These are phyloP conservation scores for Trichoderma pleuroti DNA, from an alignment of 2,329 filamentous ascomycete genomes.

Conservation along the genomic window DNA sequence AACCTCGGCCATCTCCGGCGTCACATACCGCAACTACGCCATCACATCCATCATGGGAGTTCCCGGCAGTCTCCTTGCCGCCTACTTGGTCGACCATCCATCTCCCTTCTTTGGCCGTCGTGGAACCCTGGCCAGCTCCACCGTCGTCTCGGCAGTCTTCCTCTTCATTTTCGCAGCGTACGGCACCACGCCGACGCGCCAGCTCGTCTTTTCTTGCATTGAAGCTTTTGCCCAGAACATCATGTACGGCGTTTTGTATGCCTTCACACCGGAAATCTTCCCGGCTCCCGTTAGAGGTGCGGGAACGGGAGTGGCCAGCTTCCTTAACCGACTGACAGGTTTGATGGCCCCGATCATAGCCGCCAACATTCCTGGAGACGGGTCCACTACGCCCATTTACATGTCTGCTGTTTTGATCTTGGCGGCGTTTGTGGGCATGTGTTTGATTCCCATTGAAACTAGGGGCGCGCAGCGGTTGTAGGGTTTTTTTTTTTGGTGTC, in stretches of 20 bases:
- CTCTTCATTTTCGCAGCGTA: conserved; percentile 64
- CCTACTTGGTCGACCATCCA: conserved; percentile 64
- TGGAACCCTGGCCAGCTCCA: conserved; percentile 66
- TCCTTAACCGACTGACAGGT: conserved; percentile 65
- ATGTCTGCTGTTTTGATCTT: conserved; percentile 55
- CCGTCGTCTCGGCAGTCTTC: conserved; percentile 64
- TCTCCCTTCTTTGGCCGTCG: conserved; percentile 64
- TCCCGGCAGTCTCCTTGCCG: conserved; percentile 71
- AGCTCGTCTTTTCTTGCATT: conserved; percentile 64
- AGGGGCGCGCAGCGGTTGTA: conserved; percentile 56
- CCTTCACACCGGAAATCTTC: conserved; percentile 75
- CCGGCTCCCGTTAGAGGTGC: conserved; percentile 68
- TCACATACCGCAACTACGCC: conserved; percentile 74
- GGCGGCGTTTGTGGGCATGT: conserved; percentile 57
- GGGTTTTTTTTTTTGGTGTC: conserved; percentile 15
- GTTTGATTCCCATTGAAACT: conserved; percentile 61
- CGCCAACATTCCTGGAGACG: conserved; percentile 55
- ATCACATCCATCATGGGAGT: conserved; percentile 75
- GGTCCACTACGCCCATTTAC: conserved; percentile 55
- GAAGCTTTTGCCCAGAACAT: conserved; percentile 72
- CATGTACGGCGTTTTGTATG: conserved; percentile 74
- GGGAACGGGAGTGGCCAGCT: conserved; percentile 68
- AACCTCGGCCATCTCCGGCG: conserved; percentile 39
- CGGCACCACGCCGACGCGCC: conserved; percentile 52
- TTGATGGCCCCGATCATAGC: conserved; percentile 67